Evolutionary conservation across 371 early-diverging fungal species (phyloP), one percentile per base, ranked within the genome.

Genomic region (Mortierella sp.): DNA sequence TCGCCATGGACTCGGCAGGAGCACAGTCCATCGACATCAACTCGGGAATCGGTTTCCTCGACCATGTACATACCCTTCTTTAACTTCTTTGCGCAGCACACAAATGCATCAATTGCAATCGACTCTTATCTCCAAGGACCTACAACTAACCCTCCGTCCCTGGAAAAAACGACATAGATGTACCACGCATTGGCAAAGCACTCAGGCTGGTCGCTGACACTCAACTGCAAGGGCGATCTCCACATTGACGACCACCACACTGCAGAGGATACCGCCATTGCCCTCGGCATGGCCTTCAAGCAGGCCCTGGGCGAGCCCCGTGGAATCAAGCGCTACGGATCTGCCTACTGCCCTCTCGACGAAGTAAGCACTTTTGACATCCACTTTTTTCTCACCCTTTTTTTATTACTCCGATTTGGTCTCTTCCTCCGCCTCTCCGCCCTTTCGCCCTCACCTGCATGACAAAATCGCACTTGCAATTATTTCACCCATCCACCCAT

Each of bases 161-260:
- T 31, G 26, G 46, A 10, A 11, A 46, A 46, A 14, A 0, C n/a
- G 5, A 26, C 34, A 43, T 91, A 94, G 96, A 98, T 98, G 98
- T 95, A 96, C 82, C 96, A 97, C 87, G 98, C 99, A 9, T 92
- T 99, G 54, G 97, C 98, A 21, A 98, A 98, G 87, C 98, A 99
- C 88, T 91, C 94, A 64, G 93, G 95, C 26, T 97, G 97, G 98
- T 95, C 96, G 13, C 90, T 98, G 72, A 88, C 88, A 6, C 79
- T 98, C 43, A 85, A 82, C 40, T 98, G 98, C 90, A 90, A 90
- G 61, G 99, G 98, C 54, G 98, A 98, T 86, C 89, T 98, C 73
- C 94, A 98, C 80, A 96, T 99, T 76, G 98, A 98, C 88, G 98
- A 99, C 88, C 98, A 99, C 82, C 99, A 99, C 90, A 96, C 98